Evolutionary conservation across 192 early-diverging fungal genomes (phyloP).

Genomic region (Glomus cerebriforme): DNA sequence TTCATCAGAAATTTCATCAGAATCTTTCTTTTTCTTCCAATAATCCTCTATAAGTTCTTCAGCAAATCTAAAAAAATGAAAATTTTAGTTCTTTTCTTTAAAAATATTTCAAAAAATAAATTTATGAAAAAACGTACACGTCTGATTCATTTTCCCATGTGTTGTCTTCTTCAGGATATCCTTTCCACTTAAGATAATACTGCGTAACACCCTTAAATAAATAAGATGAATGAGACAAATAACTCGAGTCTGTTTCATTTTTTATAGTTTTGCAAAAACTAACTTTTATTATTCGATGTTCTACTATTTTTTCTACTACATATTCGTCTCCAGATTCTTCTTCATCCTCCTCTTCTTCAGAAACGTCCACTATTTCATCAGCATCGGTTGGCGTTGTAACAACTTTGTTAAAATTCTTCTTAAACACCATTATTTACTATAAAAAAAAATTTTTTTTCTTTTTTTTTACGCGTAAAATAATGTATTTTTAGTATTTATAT

Average conservation of each 20-base stretch:
- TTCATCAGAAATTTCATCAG: neutral
- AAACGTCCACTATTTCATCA: neutral
- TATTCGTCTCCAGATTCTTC: neutral
- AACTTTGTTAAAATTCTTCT: too few relatives aligned
- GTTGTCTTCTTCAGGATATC: constrained; percentile 47
- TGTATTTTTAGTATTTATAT: too few relatives aligned
- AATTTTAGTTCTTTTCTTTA: neutral
- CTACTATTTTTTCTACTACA: neutral
- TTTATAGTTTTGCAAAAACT: too few relatives aligned
- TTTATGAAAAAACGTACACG: constrained; percentile 28
- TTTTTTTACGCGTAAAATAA: too few relatives aligned
- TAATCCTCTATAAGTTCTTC: constrained; percentile 11
- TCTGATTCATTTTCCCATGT: constrained; percentile 63
- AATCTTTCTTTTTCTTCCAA: neutral
- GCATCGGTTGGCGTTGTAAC: neutral
- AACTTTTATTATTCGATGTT: neutral
- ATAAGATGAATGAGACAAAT: neutral
- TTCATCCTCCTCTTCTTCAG: neutral
- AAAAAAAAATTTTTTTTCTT: too few relatives aligned
- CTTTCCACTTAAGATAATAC: constrained; percentile 60
- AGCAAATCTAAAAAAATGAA: neutral
- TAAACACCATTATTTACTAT: too few relatives aligned
- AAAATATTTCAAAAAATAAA: neutral
- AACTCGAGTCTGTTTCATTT: too few relatives aligned
- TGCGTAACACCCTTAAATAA: neutral